phyloP scores from a whole-genome alignment of 129 eudicot species.

The Dittrichia graveolens region DNA sequence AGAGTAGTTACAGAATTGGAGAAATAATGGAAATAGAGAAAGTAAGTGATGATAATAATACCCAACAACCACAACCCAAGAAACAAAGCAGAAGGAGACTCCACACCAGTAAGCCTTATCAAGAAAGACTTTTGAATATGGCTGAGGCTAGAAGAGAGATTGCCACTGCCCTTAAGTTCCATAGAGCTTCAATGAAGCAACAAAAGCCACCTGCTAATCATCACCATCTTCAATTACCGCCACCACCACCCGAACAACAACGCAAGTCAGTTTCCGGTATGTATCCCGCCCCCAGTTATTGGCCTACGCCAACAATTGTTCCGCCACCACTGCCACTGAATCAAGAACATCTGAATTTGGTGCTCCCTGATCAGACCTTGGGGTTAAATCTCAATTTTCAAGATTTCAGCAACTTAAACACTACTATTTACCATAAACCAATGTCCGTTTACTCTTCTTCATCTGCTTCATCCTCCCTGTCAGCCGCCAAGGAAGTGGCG shows the following conservation, averaged over 20 bases:
- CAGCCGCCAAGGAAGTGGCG: constrained; percentile 14
- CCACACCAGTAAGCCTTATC: constrained; percentile 70
- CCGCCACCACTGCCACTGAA: constrained; percentile 31
- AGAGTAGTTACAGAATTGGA: constrained; percentile 40
- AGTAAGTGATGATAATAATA: constrained; percentile 21
- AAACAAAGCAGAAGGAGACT: constrained; percentile 78
- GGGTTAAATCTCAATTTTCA: constrained; percentile 87
- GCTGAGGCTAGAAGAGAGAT: constrained; percentile 90
- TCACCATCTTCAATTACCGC: constrained; percentile 32
- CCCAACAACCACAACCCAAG: constrained; percentile 34
- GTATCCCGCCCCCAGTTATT: constrained; percentile 37
- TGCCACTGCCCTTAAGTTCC: constrained; percentile 85
- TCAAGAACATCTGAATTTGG: constrained; percentile 46
- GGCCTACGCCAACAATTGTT: constrained; percentile 39
- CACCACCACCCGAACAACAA: constrained; percentile 32
- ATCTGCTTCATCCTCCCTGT: constrained; percentile 6
- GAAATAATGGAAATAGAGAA: constrained; percentile 44
- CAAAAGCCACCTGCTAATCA: constrained; percentile 39
- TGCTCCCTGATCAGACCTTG: constrained; percentile 77
- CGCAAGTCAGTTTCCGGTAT: constrained; percentile 40
- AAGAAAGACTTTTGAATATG: constrained; percentile 76
- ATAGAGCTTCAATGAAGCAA: constrained; percentile 84
- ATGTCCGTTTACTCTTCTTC: constrained; percentile 25
- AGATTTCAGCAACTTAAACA: constrained; percentile 57
- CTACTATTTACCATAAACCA: constrained; percentile 42